phyloP scores from a whole-genome alignment of 139 green algal species.

The Chlamydomonas eustigma region DNA sequence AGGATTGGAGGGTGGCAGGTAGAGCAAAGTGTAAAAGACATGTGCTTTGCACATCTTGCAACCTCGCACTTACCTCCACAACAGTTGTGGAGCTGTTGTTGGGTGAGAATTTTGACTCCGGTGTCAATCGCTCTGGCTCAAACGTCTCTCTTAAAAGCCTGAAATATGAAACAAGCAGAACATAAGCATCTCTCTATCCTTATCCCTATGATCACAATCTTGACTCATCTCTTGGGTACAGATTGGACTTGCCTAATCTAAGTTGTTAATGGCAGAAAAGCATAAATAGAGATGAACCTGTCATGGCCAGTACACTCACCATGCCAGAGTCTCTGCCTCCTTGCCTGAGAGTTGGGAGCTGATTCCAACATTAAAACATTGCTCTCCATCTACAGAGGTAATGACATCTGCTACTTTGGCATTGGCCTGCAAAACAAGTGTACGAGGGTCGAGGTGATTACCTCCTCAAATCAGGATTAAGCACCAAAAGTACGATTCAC shows the following conservation, averaged over 20 bases:
- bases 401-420: slow-evolving; percentile 66
- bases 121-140: slow-evolving; percentile 85
- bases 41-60: too few relatives aligned
- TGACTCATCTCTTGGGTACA: too few relatives aligned
- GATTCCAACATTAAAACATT: slow-evolving; percentile 92
- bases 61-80: slow-evolving; percentile 42
- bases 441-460: neutral
- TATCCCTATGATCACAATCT: too few relatives aligned
- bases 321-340: slow-evolving; percentile 58
- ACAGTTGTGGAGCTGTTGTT: slow-evolving; percentile 24
- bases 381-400: slow-evolving; percentile 55
- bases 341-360: slow-evolving; percentile 50
- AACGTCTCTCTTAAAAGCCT: slow-evolving; percentile 94
- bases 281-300: too few relatives aligned
- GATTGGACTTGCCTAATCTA: too few relatives aligned
- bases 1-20: too few relatives aligned
- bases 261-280: too few relatives aligned
- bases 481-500: neutral
- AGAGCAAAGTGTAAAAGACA: too few relatives aligned
- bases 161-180: too few relatives aligned
- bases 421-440: slow-evolving; percentile 41
- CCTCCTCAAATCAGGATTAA: neutral
- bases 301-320: too few relatives aligned
- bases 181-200: too few relatives aligned
- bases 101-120: slow-evolving; percentile 39